phyloP scores from a whole-genome alignment of 2,329 filamentous ascomycete species.

The Exophiala bonariae region DNA sequence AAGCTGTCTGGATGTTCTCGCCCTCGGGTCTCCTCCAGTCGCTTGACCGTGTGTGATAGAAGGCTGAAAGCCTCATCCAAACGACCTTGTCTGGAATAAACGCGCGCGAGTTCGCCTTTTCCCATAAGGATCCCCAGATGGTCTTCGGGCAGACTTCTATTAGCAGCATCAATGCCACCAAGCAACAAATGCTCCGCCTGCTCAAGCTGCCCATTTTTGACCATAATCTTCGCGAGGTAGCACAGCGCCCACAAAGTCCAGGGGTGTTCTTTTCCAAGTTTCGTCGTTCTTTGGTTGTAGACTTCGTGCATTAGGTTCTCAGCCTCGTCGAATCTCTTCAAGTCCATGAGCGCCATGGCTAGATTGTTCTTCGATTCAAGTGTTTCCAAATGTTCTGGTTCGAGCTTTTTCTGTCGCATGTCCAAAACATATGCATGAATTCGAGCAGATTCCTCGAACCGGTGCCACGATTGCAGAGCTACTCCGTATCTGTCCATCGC shows the following conservation, averaged over 20 bases:
- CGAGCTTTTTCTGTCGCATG: slow-evolving; percentile 7
- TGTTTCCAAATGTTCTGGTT: slow-evolving; percentile 1
- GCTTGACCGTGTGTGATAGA: neutral
- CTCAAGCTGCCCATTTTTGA: slow-evolving; percentile 51
- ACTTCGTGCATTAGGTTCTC: slow-evolving; percentile 17
- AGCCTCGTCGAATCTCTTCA: slow-evolving; percentile 15
- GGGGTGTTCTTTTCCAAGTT: slow-evolving; percentile 25
- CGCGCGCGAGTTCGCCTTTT: neutral
- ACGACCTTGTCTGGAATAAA: neutral
- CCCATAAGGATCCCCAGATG: neutral
- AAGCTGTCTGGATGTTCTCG: neutral
- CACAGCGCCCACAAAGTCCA: slow-evolving; percentile 26
- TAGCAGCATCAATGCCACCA: neutral
- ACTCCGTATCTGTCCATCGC: slow-evolving; percentile 17
- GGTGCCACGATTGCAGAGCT: slow-evolving; percentile 20
- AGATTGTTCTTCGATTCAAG: slow-evolving; percentile 6
- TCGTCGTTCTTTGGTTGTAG: slow-evolving; percentile 9
- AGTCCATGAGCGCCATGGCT: slow-evolving; percentile 16
- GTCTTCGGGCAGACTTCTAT: neutral
- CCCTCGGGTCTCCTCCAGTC: neutral
- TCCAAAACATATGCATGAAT: slow-evolving; percentile 14
- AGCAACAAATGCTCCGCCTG: slow-evolving; percentile 64
- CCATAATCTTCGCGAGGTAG: slow-evolving; percentile 18
- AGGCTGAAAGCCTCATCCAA: neutral
- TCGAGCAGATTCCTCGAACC: slow-evolving; percentile 17